These are phyloP conservation scores for Talinum fruticosum DNA, from an alignment of 148 eudicot species.

Conservation along the genomic window DNA sequence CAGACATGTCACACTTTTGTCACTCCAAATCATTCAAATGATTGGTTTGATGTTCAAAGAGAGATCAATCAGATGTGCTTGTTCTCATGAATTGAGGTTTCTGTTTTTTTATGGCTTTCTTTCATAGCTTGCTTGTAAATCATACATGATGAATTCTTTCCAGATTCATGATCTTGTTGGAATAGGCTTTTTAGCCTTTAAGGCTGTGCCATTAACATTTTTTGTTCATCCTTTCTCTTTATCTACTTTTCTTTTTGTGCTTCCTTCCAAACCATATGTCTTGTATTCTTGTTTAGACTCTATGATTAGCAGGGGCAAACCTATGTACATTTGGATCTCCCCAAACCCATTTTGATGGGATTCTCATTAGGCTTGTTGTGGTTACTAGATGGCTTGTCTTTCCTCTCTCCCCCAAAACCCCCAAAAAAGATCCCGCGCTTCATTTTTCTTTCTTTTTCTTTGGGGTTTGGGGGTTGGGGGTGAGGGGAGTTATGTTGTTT, in stretches of 20 bases:
- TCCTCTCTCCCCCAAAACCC: too few relatives aligned
- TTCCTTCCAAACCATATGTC: not conserved
- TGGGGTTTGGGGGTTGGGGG: too few relatives aligned
- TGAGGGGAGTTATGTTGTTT: too few relatives aligned
- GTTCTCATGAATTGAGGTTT: too few relatives aligned
- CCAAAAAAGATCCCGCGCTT: too few relatives aligned
- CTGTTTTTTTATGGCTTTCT: not conserved
- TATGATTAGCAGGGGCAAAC: not conserved
- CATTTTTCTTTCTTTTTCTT: too few relatives aligned
- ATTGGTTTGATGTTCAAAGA: not conserved
- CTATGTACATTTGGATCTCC: not conserved
- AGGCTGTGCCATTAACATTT: not conserved
- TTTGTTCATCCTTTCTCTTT: not conserved
- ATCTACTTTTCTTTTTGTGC: not conserved
- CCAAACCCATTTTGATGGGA: not conserved
- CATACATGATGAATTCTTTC: not conserved
- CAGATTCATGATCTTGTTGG: not conserved
- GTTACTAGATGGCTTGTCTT: too few relatives aligned
- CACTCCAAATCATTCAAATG: not conserved
- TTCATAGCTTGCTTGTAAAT: not conserved
- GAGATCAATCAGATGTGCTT: too few relatives aligned
- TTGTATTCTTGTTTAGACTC: not conserved
- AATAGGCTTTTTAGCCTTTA: not conserved
- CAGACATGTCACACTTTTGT: not conserved
- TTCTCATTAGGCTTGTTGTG: not conserved